Evolutionary conservation across 768 basidiomycete genomes (phyloP), one percentile per base, ranked within the genome.

Genomic region (Xerocomellus intermedius): DNA sequence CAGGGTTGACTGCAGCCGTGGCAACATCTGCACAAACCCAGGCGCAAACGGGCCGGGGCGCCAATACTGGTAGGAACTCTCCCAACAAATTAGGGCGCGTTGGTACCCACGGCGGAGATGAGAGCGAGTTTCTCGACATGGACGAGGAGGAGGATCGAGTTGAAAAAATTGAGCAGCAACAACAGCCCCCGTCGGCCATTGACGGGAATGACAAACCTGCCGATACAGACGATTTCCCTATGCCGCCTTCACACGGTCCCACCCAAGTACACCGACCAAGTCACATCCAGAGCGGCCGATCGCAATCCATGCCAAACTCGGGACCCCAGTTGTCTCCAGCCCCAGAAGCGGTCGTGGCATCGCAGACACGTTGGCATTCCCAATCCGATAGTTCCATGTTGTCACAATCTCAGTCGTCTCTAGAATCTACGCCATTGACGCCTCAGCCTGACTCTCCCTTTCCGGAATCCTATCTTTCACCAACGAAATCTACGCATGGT

Each of bases 91-190:
- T 35, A 48, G 61, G 50, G 50, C 61, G 12, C 39, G 13, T 21
- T 53, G 51, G 46, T 53, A 52, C 55, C 22, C 42, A 44, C 37
- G 38, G 35, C 52, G 62, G 67, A 67, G 67, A 78, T 42, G 73
- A 70, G 58, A 67, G 73, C 66, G 83, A 89, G 64, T 91, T 90
- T 66, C 72, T 89, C 47, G 87, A 91, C 63, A 70, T 89, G 72
- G 69, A 60, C 30, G 76, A 69, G 17, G 77, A 75, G 50, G 74
- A 72, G 30, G 73, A 70, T 17, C 41, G 33, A 12, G 14, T 35
- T 13, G 68, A 62, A 24, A 61, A 60, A 32, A 39, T 41, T n/a
- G 57, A 59, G 22, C 57, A 52, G 2, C 57, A 59, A 41, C 54
- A 48, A 42, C 55, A 52, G 9, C 49, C 38, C 19, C 36, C 48